Base-by-base conservation (phyloP, 441 rosid species). In the Populus hybrid region DNA sequence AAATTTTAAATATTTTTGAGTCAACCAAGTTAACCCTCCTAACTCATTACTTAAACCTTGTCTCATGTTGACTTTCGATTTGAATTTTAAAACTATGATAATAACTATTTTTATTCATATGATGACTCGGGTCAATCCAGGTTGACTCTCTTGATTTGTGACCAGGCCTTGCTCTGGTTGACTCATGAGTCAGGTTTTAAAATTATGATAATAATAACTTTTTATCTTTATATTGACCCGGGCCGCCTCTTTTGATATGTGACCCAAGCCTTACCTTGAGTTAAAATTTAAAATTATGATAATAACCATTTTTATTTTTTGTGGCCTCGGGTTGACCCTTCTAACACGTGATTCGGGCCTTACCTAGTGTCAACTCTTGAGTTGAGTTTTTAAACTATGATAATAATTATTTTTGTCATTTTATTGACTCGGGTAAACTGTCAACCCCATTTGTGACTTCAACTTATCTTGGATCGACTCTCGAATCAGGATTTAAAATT, bases 311-410 rank as follows among this genome's bases (percentile, higher is more conserved):
- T 33, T 33, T 33, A 6, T 33, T 33, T 33, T 33, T 6, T 33
- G 0, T 33, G 1, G 2, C 0, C 1, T 0, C 2, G 0, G 0
- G 7, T 6, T 33, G 1, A 6, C 8, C 8, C 2, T 1, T 0
- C 1, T 33, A 33, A 33, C 2, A 33, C 0, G 0, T 6, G 36
- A 33, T 0, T 2, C 0, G 0, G 1, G 1, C 0, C 0, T 6
- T 33, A 33, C 0, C 36, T 1, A 0, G 0, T 7, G 7, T 33
- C 0, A 7, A 6, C 8, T 0, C 2, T 33, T 0, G 2, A 6
- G 8, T 33, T 33, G 0, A 1, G 8, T 1, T 33, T 33, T 33
- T 33, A 33, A 33, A 33, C 0, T 33, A 33, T 33, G 2, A 33
- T 6, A 33, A 6, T 33, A 33, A 33, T 0, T 33, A 33, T 6